phyloP scores from a whole-genome alignment of 192 early-diverging fungal species.

The Coemansia sp. region DNA sequence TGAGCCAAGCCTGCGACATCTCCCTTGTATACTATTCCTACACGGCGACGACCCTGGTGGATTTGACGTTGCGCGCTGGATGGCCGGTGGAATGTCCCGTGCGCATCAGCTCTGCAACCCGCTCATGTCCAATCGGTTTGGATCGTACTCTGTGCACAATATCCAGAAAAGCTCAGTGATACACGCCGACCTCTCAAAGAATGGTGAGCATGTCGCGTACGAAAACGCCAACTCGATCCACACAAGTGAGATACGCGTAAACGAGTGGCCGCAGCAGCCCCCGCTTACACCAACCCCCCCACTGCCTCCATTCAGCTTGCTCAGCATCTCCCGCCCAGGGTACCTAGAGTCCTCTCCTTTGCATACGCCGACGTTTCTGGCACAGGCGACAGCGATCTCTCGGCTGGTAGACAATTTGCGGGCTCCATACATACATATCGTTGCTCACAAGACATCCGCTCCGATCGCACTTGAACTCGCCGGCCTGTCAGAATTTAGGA shows the following conservation, averaged over 20 bases:
- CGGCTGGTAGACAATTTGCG: conserved; percentile 49
- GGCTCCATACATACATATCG: conserved; percentile 36
- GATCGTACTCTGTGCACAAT: conserved; percentile 43
- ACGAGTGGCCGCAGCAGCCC: conserved; percentile 3
- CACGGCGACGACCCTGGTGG: conserved; percentile 52
- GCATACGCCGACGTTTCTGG: conserved; percentile 25
- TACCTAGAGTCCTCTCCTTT: conserved; percentile 43
- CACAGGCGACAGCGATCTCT: conserved; percentile 41
- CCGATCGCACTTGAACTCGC: conserved; percentile 54
- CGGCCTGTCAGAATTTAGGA: conserved; percentile 39
- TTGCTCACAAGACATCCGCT: conserved; percentile 43
- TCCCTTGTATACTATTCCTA: conserved; percentile 52
- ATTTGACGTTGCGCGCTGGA: conserved; percentile 56
- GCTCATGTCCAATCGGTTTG: conserved; percentile 49
- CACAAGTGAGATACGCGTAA: no score
- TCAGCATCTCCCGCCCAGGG: conserved; percentile 52
- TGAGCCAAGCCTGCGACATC: conserved; percentile 48
- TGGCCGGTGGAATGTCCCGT: conserved; percentile 51
- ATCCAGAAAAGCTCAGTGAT: conserved; percentile 19
- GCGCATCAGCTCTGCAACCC: conserved; percentile 46
- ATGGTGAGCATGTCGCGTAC: neutral
- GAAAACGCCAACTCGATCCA: neutral
- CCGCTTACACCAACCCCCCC: conserved; percentile 25
- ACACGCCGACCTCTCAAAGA: neutral
- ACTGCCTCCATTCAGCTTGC: conserved; percentile 38